A percentile compares a stretch with the other conserved stretches of the same genome.
Evolutionary conservation across 148 eudicot genomes (phyloP).

Genomic region (Dianthus caryophyllus): DNA sequence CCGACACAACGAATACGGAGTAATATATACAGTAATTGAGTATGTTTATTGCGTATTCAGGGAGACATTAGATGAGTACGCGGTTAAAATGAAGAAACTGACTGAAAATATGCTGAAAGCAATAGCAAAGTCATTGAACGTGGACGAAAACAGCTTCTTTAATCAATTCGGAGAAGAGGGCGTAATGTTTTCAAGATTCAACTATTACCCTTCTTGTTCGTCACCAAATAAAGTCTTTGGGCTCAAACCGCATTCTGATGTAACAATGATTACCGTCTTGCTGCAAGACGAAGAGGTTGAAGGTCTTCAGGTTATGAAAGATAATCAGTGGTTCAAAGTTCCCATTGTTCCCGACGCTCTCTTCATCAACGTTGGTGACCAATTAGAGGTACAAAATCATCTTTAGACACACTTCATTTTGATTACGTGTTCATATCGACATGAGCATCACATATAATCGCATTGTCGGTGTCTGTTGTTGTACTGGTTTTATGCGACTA

Average conservation of each 20-base stretch:
- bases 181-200: slow-evolving; percentile 31
- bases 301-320: slow-evolving; percentile 46
- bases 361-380: slow-evolving; percentile 43
- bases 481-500: not conserved
- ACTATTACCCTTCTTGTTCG: slow-evolving; percentile 44
- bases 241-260: slow-evolving; percentile 46
- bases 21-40: too few species aligned
- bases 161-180: slow-evolving; percentile 19
- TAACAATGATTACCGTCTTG: slow-evolving; percentile 33
- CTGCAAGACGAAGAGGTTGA: slow-evolving; percentile 44
- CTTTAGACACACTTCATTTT: not conserved
- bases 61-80: slow-evolving; percentile 15
- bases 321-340: slow-evolving; percentile 41
- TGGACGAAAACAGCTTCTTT: slow-evolving; percentile 34
- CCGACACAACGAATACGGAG: too few species aligned
- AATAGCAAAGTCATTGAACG: slow-evolving; percentile 33
- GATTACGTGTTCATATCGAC: not conserved
- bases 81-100: not conserved
- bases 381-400: slow-evolving; percentile 14
- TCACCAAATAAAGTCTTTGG: slow-evolving; percentile 34
- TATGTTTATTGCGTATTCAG: not conserved
- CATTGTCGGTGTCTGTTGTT: too few species aligned
- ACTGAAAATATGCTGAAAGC: slow-evolving; percentile 30
- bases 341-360: slow-evolving; percentile 39
- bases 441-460: too few species aligned